Conservation (phyloP, 352 stramenopile species). For the Pythium oligandrum region DNA sequence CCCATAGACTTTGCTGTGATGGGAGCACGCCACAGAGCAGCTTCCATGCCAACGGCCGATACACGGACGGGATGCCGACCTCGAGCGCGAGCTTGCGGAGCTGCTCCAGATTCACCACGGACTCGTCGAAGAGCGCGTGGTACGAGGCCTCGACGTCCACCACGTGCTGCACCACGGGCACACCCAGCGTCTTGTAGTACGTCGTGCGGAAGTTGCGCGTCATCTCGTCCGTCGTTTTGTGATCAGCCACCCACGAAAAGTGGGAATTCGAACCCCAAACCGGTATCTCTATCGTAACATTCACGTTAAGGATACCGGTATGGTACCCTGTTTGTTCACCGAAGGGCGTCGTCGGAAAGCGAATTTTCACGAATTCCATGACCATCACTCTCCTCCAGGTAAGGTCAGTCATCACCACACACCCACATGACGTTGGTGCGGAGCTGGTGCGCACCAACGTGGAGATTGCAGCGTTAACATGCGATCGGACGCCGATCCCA, state of each 20-base stretch:
- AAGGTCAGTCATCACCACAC: too few relatives aligned
- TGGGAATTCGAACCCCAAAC: too few relatives aligned
- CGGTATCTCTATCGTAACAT: too few relatives aligned
- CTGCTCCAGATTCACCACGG: conserved; percentile 53
- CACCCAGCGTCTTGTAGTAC: conserved; percentile 86
- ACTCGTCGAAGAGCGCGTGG: conserved; percentile 52
- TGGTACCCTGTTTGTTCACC: conserved; percentile 7
- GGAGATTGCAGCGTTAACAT: too few relatives aligned
- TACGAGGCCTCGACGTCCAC: conserved; percentile 77
- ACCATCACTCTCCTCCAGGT: conserved; percentile 19
- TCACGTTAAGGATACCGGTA: background rate
- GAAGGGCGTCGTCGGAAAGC: conserved; percentile 19
- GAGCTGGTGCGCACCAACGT: too few relatives aligned
- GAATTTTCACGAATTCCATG: background rate
- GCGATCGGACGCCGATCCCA: conserved; percentile 9
- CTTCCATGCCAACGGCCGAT: conserved; percentile 52
- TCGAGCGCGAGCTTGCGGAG: conserved; percentile 72
- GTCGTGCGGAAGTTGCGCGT: conserved; percentile 80
- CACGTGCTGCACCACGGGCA: conserved; percentile 80
- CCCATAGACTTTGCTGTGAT: conserved; percentile 54
- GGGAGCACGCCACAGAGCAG: conserved; percentile 52
- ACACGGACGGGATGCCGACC: conserved; percentile 54
- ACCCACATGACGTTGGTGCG: too few relatives aligned
- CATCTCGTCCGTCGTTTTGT: conserved; percentile 5
- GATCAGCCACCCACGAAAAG: too few relatives aligned